Evolutionary conservation across 2,329 filamentous ascomycete species (phyloP).

Genomic region (Hyphodiscus sp.): DNA sequence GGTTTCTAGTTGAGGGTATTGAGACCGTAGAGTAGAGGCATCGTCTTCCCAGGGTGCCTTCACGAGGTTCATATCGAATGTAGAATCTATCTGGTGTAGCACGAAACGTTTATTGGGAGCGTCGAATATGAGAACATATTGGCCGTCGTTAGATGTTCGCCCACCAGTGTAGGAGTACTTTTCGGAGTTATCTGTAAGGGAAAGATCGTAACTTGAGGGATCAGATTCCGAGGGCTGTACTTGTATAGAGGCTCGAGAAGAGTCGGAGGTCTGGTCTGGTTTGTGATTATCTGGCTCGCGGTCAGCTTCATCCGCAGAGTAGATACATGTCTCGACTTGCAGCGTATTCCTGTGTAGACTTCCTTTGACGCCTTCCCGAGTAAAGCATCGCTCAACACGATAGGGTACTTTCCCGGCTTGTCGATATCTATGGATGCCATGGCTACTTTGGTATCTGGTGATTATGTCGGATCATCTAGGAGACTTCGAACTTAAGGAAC

Average conservation of each 20-base stretch:
- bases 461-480: not conserved
- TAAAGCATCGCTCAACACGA: slow-evolving; percentile 57
- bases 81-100: slow-evolving; percentile 74
- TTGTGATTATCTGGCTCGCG: slow-evolving; percentile 53
- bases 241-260: slow-evolving; percentile 37
- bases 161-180: slow-evolving; percentile 56
- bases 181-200: slow-evolving; percentile 47
- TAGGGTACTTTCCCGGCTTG: slow-evolving; percentile 54
- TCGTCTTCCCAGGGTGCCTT: slow-evolving; percentile 61
- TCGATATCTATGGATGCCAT: slow-evolving; percentile 47
- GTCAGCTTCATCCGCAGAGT: slow-evolving; percentile 8
- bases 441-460: not conserved
- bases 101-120: slow-evolving; percentile 67
- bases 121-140: slow-evolving; percentile 71
- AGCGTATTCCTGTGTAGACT: slow-evolving; percentile 54
- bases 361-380: slow-evolving; percentile 50
- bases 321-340: slow-evolving; percentile 35
- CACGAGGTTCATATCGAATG: slow-evolving; percentile 80
- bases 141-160: slow-evolving; percentile 47
- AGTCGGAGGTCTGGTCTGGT: slow-evolving; percentile 43
- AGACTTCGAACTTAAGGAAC: not conserved
- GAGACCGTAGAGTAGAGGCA: slow-evolving; percentile 54
- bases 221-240: slow-evolving; percentile 39
- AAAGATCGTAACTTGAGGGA: slow-evolving; percentile 39
- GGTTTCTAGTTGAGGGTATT: slow-evolving; percentile 56